Base-by-base conservation (phyloP, 1,284 basidiomycete species). In the Blastosporella zonata region DNA sequence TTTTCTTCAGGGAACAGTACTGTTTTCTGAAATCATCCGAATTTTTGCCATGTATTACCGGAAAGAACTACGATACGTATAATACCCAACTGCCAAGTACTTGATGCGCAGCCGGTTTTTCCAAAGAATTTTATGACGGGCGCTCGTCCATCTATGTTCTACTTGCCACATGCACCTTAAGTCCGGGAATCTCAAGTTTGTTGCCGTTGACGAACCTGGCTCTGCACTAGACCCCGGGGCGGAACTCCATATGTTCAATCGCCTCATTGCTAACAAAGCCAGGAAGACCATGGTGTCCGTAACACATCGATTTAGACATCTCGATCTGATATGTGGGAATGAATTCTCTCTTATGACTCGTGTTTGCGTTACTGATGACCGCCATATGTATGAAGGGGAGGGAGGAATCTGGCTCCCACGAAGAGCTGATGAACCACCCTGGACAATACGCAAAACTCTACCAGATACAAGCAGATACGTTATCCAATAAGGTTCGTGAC, bases 281-380 rank as follows among this genome's bases (percentile, higher is more conserved):
- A 80, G 77, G 13, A 81, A 81, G 62, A 84, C 81, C 2, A 78
- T 85, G 75, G 65, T 86, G 2, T 84, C 84, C 51, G 80, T 84
- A 2, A 84, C 83, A 0, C 84, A 87, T 63, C 73, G 82, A 1
- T 85, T 86, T 55, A 83, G 82, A 5, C 79, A 81, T 59, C 66
- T 86, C n/a, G 29, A 84, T 81, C 0, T 75, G 74, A 47, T 67
- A 79, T 52, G 82, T 83, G 0, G 82, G 85, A n/a, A n/a, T n/a
- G n/a, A n/a, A n/a, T n/a, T n/a, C n/a, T n/a, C n/a, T 59, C 54
- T 78, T 5, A 81, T 86, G 27, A 55, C 85, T 82, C 84, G 49
- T 25, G 69, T 57, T 62, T 43, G 1, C 20, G 23, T 37, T 15
- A 10, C 44, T n/a, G 37, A 36, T 44, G n/a, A n/a, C 28, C 29